Evolutionary conservation across 2,329 filamentous ascomycete genomes (phyloP).

Genomic region (Xylariomycetidae sp.): DNA sequence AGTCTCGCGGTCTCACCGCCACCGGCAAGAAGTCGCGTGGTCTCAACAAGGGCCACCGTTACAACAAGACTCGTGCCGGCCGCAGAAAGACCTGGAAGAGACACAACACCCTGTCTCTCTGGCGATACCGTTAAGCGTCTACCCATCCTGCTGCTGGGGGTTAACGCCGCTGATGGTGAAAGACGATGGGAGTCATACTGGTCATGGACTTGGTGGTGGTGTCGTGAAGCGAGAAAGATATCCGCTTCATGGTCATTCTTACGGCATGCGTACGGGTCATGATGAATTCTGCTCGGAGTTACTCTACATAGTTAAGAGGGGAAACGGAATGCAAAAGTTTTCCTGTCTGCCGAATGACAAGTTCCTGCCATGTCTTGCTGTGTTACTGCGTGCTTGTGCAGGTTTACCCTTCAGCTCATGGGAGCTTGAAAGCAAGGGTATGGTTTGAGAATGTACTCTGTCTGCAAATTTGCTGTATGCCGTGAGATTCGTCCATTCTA

Average conservation of each 20-base stretch:
- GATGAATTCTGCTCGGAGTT: background rate
- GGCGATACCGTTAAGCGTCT: conserved; percentile 81
- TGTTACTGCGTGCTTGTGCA: no score
- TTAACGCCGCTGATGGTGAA: background rate
- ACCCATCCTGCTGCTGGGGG: background rate
- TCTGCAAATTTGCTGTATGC: no score
- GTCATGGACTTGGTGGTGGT: background rate
- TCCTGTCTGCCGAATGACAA: no score
- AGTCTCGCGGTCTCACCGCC: conserved; percentile 92
- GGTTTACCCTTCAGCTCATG: no score
- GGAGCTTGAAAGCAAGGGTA: no score
- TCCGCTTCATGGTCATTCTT: background rate
- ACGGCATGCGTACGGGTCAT: no score
- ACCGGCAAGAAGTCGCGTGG: conserved; percentile 99
- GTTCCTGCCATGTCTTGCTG: no score
- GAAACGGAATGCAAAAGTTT: no score
- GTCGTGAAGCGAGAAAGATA: background rate
- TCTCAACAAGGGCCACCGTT: conserved; percentile 98
- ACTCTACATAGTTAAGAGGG: no score
- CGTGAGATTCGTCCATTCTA: no score
- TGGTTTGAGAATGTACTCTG: no score
- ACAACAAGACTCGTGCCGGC: conserved; percentile 96
- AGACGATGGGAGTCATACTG: background rate
- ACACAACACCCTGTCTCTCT: conserved; percentile 98
- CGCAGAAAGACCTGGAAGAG: conserved; percentile 99